Evolutionary conservation across 305 asterid species (phyloP), one percentile per base, ranked within the genome.

Genomic region (Euphrasia arctica): DNA sequence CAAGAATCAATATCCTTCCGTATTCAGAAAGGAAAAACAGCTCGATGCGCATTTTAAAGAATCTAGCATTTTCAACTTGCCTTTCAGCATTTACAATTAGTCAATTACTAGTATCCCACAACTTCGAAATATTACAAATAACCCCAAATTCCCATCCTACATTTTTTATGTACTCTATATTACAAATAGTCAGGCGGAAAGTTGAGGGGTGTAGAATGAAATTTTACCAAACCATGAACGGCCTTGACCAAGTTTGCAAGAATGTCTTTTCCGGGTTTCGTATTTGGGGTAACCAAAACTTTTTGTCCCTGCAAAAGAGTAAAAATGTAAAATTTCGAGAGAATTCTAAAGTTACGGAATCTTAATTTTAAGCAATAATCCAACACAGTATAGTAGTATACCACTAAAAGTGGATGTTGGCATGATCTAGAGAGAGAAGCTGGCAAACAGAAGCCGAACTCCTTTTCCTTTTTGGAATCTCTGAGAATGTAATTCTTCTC

Each of bases 261-360:
- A 71, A 86, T 85, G 64, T 80, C 95, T 79, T 78, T 90, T 60
- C 97, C 95, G 15, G 99, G 99, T 75, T 90, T 93, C 28, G 97
- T 90, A 77, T 86, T 93, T 32, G 92, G 95, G 67, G 99, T 93
- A 67, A 88, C 75, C 43, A 88, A 74, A 57, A 93, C 95, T 73
- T 80, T 83, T 63, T 66, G 89, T 31, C 92, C 97, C 99, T 93
- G 92, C 79, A 80, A 32, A 65, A 62, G 62, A 18, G 22, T 18
- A 18, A 18, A 18, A 18, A 62, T 58, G 41, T 57, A 39, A 7
- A 39, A 69, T 63, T 65, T 29, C 74, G 72, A 70, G 43, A 39
- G 12, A 48, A 76, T 39, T 10, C 54, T 8, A 64, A 28, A 43
- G 48, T 68, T 57, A 47, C 31, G 49, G 48, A 49, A 68, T 51